A percentile compares a stretch with the other conserved stretches of the same genome.
These are phyloP conservation scores for Globisporangium abappressorium DNA, from an alignment of 352 stramenopile species.

Conservation along the genomic window DNA sequence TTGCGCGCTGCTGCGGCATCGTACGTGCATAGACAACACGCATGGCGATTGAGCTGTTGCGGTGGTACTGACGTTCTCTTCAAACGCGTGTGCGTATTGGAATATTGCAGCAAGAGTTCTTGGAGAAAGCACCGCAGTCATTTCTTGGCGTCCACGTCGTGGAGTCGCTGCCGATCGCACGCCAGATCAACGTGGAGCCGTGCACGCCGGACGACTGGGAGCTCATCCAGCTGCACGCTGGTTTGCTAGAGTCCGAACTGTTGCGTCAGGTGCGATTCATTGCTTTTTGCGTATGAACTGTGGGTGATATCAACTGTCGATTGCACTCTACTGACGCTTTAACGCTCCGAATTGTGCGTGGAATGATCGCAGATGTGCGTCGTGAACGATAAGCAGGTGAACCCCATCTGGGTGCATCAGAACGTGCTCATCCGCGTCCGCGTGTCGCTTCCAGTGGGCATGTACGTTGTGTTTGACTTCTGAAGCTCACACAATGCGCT, in stretches of 20 bases:
- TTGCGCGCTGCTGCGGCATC: constrained; percentile 79
- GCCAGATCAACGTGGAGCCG: constrained; percentile 81
- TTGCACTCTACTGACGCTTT: background rate
- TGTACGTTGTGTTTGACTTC: constrained; percentile 34
- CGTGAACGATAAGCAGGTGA: constrained; percentile 84
- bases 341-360: background rate
- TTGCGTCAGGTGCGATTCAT: constrained; percentile 61
- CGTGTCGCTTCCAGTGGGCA: constrained; percentile 52
- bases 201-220: constrained; percentile 88
- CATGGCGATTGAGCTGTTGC: background rate
- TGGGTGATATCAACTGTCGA: background rate
- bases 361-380: constrained; percentile 64
- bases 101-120: constrained; percentile 45
- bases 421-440: constrained; percentile 72
- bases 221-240: constrained; percentile 85
- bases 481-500: background rate
- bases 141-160: constrained; percentile 74
- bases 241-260: constrained; percentile 77
- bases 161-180: constrained; percentile 62
- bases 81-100: background rate
- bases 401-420: constrained; percentile 78
- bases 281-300: background rate
- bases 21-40: constrained; percentile 27
- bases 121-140: constrained; percentile 52
- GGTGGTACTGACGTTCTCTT: background rate